Percentiles rank a stretch among this genome's conserved stretches.
Evolutionary conservation across 352 stramenopile species (phyloP).

Genomic region (Pythium aristosporum): DNA sequence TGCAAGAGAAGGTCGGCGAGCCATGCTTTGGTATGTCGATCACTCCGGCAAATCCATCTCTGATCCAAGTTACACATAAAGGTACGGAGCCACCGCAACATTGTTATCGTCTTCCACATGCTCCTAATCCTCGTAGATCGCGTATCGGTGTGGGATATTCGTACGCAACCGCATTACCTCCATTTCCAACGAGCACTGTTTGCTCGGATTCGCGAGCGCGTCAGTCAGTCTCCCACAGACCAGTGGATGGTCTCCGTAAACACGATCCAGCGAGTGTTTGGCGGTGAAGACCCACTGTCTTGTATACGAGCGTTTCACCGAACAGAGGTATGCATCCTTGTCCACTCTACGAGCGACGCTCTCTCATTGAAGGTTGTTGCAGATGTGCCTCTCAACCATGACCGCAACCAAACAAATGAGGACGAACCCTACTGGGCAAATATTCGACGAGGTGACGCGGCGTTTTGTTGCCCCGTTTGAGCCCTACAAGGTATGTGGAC

Average conservation of each 20-base stretch:
- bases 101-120: not conserved
- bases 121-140: constrained; percentile 29
- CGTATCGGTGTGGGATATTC: constrained; percentile 42
- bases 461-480: constrained; percentile 9
- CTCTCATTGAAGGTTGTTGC: not conserved
- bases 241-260: not conserved
- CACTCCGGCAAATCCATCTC: constrained; percentile 8
- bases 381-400: not conserved
- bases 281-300: not conserved
- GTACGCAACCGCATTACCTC: constrained; percentile 37
- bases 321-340: not conserved
- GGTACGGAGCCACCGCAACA: constrained; percentile 42
- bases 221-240: not conserved
- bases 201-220: constrained; percentile 37
- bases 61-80: constrained; percentile 17
- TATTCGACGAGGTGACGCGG: constrained; percentile 6
- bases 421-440: not conserved
- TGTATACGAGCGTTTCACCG: not conserved
- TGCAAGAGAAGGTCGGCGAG: constrained; percentile 3
- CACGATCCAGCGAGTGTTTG: not conserved
- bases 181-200: constrained; percentile 40
- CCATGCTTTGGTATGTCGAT: constrained; percentile 14
- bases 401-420: not conserved
- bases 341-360: too few species aligned
- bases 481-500: not conserved